Evolutionary conservation across 176 grass and related monocot species (phyloP), one percentile per base, ranked within the genome.

Genomic region (Canna indica): DNA sequence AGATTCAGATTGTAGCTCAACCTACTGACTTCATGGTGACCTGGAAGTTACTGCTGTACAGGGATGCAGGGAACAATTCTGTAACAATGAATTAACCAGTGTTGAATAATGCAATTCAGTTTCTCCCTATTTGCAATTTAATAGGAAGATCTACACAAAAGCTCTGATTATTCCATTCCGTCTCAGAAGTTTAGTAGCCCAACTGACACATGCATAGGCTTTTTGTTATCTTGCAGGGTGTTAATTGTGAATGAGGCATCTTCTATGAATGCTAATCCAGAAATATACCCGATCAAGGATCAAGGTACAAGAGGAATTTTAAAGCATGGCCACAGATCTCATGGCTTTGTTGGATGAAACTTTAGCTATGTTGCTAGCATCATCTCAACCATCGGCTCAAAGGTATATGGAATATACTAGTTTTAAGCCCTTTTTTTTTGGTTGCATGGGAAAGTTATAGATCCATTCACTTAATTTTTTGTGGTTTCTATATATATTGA

Each of bases 21-120:
- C 29, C 27, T 6, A n/a, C 50, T 10, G 50, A 54, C 50, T 54
- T 54, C 17, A 32, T 62, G 59, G 59, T 62, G 22, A 24, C 27
- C 12, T 28, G 59, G 3, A 62, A 62, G 27, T 62, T 31, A 31
- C 27, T 33, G 12, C 59, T 62, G 29, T 62, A 33, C 59, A 62
- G 59, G 29, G 7, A 32, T 62, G 18, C 59, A 62, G 59, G 29
- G 7, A 32, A 31, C 13, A 32, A 28, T 33, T 62, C 22, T 62
- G 13, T 59, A 30, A 59, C 59, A 30, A 62, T 62, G 59, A 62
- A 33, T 32, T 62, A 14, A 24, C 32, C 29, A 13, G n/a, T 27
- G 13, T 62, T 62, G 27, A 62, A 62, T 62, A 62, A 62, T 60
- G 29, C 59, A 62, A 62, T 62, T 31, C 29, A 62, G 14, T 62